A percentile compares a stretch with the other conserved stretches of the same genome.
Evolutionary conservation across 495 filamentous ascomycete genomes (phyloP).

Genomic region (Penicillium paxilli): DNA sequence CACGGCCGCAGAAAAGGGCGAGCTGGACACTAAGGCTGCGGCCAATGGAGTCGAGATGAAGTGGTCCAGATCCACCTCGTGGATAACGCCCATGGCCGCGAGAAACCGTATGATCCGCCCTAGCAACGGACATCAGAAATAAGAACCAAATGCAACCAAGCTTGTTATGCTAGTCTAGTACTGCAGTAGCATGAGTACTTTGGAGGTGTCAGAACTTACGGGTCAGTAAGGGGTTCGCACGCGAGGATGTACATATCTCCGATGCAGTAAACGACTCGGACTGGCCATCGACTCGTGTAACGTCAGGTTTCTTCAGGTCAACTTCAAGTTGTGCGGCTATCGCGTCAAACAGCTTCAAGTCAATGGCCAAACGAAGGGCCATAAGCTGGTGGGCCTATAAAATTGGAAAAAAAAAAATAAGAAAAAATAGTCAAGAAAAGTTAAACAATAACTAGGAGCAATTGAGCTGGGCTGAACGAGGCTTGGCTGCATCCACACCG

Average conservation of each 20-base stretch:
- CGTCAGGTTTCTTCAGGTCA: too few species aligned
- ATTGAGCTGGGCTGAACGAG: background rate
- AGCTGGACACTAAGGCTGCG: slow-evolving; percentile 13
- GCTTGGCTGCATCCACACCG: background rate
- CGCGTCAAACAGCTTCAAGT: slow-evolving; percentile 25
- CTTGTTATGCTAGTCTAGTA: background rate
- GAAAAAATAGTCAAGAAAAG: background rate
- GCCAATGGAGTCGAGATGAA: slow-evolving; percentile 10
- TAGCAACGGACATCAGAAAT: background rate
- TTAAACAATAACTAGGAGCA: background rate
- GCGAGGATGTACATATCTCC: slow-evolving; percentile 2
- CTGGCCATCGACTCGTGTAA: too few species aligned
- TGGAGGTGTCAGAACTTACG: slow-evolving; percentile 20
- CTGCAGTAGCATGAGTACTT: background rate
- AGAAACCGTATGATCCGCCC: slow-evolving; percentile 16
- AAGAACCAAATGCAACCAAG: background rate
- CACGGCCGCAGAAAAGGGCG: slow-evolving; percentile 12
- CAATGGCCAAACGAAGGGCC: slow-evolving; percentile 16
- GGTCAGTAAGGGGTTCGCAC: slow-evolving; percentile 17
- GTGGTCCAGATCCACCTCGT: slow-evolving; percentile 6
- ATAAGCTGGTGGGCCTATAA: slow-evolving; percentile 22
- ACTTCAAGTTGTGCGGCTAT: slow-evolving; percentile 4
- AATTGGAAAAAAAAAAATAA: background rate
- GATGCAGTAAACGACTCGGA: background rate
- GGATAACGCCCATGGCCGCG: slow-evolving; percentile 12